Base-by-base conservation (phyloP, 805 yeast species). In the Zygosaccharomyces lentus region DNA sequence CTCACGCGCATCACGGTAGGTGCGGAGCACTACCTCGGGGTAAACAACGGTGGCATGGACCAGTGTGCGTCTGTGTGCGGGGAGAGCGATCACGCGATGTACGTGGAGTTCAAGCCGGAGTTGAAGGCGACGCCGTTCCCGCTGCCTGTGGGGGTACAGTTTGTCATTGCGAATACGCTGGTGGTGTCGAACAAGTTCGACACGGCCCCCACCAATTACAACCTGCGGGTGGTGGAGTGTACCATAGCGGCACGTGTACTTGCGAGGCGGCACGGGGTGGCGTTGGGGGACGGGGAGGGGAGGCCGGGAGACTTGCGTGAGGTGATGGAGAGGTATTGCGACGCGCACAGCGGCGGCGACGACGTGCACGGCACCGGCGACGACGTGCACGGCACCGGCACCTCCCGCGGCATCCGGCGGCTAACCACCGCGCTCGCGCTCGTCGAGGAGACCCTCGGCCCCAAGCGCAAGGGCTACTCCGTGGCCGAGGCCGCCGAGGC, bases 31-130 rank as follows among this genome's bases (percentile, higher is more conserved):
- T 78, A 78, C 44, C 79, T 83, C 30, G 89, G 89, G 29, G 84
- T 83, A 43, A 82, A 80, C 60, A 79, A 82, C 29, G 90, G 89
- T n/a, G 88, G 89, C 32, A 77, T 83, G 84, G 89, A 83, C 59
- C 89, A 83, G 65, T 75, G 83, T 40, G 89, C 88, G 2, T 77
- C 84, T 0, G 73, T 84, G 19, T 81, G 75, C 52, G 88, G 89
- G 16, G 78, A 75, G 55, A 66, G 64, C 34, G 72, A 71, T 48
- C 77, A 82, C 51, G 83, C 82, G 1, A 64, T 82, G 45, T 72
- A 75, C 52, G 78, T 83, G 15, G 77, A 76, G 52, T 83, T 82
- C 66, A 71, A 73, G 49, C 89, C 90, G 2, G 61, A 69, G 49
- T 68, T 84, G 38, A 66, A 59, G 29, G 87, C 80, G 1, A 66